Percentiles rank a stretch among this genome's conserved stretches.
Conservation (phyloP, 805 yeast species). For the Lipomyces anomalus region DNA sequence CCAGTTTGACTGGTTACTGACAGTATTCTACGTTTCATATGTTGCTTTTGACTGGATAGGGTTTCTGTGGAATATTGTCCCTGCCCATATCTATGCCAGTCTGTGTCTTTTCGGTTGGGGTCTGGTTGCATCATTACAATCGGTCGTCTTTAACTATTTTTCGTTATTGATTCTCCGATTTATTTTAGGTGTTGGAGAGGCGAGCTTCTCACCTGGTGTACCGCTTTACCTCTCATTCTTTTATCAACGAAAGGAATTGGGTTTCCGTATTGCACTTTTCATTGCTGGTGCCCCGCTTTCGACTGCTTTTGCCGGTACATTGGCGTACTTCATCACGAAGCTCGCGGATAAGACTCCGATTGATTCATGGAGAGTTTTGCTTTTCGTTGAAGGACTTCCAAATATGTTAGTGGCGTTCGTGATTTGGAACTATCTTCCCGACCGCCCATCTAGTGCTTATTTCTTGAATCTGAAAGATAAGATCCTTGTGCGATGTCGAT, state of each 20-base stretch:
- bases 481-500: constrained; percentile 21
- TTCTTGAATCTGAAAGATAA: constrained; percentile 31
- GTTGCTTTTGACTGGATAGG: constrained; percentile 23
- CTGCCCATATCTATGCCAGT: constrained; percentile 43
- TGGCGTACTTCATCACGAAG: constrained; percentile 17
- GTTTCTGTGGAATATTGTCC: constrained; percentile 31
- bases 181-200: constrained; percentile 40
- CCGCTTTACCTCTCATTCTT: constrained; percentile 37
- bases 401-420: constrained; percentile 39
- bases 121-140: constrained; percentile 44
- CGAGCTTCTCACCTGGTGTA: constrained; percentile 42
- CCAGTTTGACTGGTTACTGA: constrained; percentile 24
- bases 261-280: constrained; percentile 38
- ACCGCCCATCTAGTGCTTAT: constrained; percentile 42
- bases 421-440: constrained; percentile 33
- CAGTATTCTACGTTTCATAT: constrained; percentile 24
- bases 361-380: constrained; percentile 42
- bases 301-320: constrained; percentile 40
- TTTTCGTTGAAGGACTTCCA: constrained; percentile 40
- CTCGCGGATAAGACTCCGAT: constrained; percentile 19
- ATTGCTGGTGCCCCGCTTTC: constrained; percentile 37
- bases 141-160: constrained; percentile 41
- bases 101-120: constrained; percentile 49
- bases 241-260: constrained; percentile 38
- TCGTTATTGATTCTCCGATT: constrained; percentile 45